These are phyloP conservation scores for Ogataea siamensis DNA, from an alignment of 805 yeast species.

Conservation along the genomic window DNA sequence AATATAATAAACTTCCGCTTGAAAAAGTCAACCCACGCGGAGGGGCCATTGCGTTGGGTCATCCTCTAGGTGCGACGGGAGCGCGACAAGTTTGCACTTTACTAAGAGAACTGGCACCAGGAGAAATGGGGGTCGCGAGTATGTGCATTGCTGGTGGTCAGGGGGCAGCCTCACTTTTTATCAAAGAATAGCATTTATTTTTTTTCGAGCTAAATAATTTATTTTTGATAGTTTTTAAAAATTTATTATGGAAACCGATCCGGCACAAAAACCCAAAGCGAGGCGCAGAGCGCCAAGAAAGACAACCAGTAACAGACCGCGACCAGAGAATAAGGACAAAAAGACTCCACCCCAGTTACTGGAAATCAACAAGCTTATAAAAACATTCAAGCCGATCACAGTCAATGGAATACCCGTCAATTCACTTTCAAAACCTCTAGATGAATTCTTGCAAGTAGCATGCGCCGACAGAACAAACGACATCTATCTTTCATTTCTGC, in stretches of 20 bases:
- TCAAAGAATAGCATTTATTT: slow-evolving; percentile 56
- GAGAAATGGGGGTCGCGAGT: slow-evolving; percentile 85
- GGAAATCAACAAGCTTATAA: slow-evolving; percentile 26
- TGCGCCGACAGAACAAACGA: slow-evolving; percentile 17
- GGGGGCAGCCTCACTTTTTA: slow-evolving; percentile 92
- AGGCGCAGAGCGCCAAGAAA: background rate
- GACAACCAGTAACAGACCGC: background rate
- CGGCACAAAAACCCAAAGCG: background rate
- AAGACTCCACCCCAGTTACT: slow-evolving; percentile 14
- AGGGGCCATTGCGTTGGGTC: slow-evolving; percentile 96
- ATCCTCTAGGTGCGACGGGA: slow-evolving; percentile 83
- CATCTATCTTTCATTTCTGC: slow-evolving; percentile 43
- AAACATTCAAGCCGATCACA: slow-evolving; percentile 27
- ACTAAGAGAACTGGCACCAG: slow-evolving; percentile 71
- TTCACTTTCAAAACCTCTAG: slow-evolving; percentile 19
- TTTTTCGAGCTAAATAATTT: slow-evolving; percentile 1
- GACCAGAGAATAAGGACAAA: background rate
- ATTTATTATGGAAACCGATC: background rate
- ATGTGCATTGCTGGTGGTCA: slow-evolving; percentile 99
- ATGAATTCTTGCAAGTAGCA: slow-evolving; percentile 19
- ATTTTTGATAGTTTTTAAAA: background rate
- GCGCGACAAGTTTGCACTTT: slow-evolving; percentile 92
- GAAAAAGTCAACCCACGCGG: slow-evolving; percentile 86
- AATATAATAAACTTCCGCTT: slow-evolving; percentile 60
- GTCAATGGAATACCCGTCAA: slow-evolving; percentile 31